phyloP scores from a whole-genome alignment of 2,329 filamentous ascomycete genomes.

The Juglanconis sp. region DNA sequence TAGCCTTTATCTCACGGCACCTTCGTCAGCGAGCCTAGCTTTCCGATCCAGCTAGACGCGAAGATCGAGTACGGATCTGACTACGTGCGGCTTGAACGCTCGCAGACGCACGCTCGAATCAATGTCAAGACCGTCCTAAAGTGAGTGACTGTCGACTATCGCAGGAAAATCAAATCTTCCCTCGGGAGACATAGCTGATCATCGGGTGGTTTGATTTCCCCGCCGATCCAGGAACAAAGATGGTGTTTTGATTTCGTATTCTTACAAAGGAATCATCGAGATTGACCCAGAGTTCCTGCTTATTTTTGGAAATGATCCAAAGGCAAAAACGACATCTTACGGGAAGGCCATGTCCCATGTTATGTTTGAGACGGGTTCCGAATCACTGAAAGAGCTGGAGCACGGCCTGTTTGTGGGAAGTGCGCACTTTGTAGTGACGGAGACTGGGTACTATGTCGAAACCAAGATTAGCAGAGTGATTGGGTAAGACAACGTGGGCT shows the following conservation, averaged over 20 bases:
- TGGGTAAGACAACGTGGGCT: not conserved
- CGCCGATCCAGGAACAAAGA: not conserved
- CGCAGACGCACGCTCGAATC: too few species aligned
- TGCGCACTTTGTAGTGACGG: not conserved
- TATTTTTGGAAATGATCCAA: not conserved
- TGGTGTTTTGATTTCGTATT: not conserved
- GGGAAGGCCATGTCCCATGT: not conserved
- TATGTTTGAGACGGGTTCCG: not conserved
- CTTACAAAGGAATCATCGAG: not conserved
- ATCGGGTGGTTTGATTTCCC: too few species aligned
- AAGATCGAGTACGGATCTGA: too few species aligned
- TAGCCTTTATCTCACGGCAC: too few species aligned
- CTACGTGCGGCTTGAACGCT: too few species aligned
- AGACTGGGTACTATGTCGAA: not conserved
- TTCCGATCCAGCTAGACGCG: too few species aligned
- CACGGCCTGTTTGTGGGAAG: not conserved
- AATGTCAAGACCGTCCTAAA: too few species aligned
- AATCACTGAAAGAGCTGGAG: not conserved
- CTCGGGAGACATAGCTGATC: too few species aligned
- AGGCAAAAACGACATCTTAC: not conserved
- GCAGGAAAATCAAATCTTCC: too few species aligned
- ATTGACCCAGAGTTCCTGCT: not conserved
- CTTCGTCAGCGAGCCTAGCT: too few species aligned
- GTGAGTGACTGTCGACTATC: too few species aligned
- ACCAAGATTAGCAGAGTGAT: slow-evolving; percentile 1